Conservation (phyloP, 768 basidiomycete species). For the Lactifluus pinguis region DNA sequence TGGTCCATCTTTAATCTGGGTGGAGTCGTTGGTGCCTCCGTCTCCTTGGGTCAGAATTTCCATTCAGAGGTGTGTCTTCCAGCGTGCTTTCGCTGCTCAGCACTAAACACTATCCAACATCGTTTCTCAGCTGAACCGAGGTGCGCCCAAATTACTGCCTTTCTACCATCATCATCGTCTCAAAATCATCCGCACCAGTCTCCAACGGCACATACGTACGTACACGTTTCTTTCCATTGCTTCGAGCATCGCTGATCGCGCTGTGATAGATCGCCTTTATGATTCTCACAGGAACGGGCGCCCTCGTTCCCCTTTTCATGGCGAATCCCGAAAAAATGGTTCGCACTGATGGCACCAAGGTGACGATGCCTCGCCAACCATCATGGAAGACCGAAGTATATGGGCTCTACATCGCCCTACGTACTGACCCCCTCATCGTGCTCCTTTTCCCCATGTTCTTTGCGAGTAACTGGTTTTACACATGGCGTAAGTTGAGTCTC, state of each 20-base stretch:
- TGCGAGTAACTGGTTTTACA: slow-evolving; percentile 78
- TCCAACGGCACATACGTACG: slow-evolving; percentile 69
- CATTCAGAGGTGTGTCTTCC: slow-evolving; percentile 41
- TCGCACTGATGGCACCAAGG: slow-evolving; percentile 65
- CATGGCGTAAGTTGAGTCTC: slow-evolving; percentile 52
- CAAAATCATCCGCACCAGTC: slow-evolving; percentile 30
- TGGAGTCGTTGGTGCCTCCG: slow-evolving; percentile 68
- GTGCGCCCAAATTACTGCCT: slow-evolving; percentile 22
- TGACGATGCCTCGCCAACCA: slow-evolving; percentile 52
- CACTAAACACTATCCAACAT: neutral
- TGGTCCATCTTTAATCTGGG: slow-evolving; percentile 82
- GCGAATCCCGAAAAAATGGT: slow-evolving; percentile 63
- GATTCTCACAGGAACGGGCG: slow-evolving; percentile 60
- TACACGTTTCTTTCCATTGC: neutral
- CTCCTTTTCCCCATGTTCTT: slow-evolving; percentile 83
- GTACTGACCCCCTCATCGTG: slow-evolving; percentile 61
- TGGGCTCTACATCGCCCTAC: slow-evolving; percentile 58
- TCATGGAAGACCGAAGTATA: slow-evolving; percentile 72
- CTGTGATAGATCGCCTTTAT: slow-evolving; percentile 60
- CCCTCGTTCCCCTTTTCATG: slow-evolving; percentile 59
- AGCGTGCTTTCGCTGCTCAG: neutral
- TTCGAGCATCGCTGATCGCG: neutral
- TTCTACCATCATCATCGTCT: neutral
- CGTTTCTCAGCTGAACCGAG: slow-evolving; percentile 23
- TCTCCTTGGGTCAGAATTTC: slow-evolving; percentile 65